These are phyloP conservation scores for Euryodendron excelsum DNA, from an alignment of 148 eudicot genomes.

Conservation along the genomic window DNA sequence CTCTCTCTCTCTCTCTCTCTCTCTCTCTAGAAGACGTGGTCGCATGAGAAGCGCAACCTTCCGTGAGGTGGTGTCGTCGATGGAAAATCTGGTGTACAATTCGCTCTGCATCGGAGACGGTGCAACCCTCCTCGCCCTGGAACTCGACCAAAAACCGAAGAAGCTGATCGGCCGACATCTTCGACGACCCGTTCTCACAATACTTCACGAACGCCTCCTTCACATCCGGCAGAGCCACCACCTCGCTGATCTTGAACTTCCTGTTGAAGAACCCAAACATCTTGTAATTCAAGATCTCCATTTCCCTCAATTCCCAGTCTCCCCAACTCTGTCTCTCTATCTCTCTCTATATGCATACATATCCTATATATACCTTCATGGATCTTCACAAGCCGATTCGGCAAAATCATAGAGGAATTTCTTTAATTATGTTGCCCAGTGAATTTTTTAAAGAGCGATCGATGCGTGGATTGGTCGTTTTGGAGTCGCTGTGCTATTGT, in stretches of 20 bases:
- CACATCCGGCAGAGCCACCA: constrained; percentile 71
- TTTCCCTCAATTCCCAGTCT: neutral
- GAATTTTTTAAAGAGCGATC: no score
- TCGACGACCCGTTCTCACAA: constrained; percentile 17
- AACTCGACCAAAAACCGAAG: constrained; percentile 55
- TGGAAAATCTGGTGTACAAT: constrained; percentile 39
- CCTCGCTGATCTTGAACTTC: constrained; percentile 66
- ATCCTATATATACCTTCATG: no score
- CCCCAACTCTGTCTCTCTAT: neutral
- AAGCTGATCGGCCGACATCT: constrained; percentile 53
- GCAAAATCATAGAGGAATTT: no score
- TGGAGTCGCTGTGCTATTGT: no score
- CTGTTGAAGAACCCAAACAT: constrained; percentile 75
- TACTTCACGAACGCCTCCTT: constrained; percentile 50
- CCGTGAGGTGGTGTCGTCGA: constrained; percentile 29
- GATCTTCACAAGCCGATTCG: no score
- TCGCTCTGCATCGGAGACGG: constrained; percentile 32
- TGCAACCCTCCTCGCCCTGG: constrained; percentile 46
- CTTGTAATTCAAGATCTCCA: constrained; percentile 45
- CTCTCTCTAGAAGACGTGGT: no score
- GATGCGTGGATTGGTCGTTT: no score
- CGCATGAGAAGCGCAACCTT: no score
- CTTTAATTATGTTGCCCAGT: no score
- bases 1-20: no score
- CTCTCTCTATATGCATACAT: no score